These are phyloP conservation scores for Penicillium canescens DNA, from an alignment of 495 filamentous ascomycete species.

Conservation along the genomic window DNA sequence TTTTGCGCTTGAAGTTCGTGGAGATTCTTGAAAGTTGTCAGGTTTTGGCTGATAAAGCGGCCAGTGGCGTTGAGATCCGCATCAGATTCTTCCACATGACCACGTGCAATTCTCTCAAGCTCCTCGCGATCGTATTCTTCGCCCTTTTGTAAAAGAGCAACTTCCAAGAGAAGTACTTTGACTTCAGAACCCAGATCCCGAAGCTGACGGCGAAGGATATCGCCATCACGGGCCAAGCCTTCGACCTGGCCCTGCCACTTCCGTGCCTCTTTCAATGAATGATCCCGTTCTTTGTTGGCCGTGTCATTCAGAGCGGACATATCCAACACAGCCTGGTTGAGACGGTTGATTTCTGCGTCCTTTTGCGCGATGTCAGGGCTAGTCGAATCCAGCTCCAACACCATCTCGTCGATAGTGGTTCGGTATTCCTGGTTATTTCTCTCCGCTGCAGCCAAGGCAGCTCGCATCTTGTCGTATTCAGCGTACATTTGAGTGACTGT, in stretches of 20 bases:
- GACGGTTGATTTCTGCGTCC: constrained; percentile 51
- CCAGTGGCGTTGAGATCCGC: constrained; percentile 74
- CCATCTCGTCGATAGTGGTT: constrained; percentile 77
- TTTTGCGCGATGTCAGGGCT: constrained; percentile 64
- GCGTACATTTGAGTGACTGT: constrained; percentile 69
- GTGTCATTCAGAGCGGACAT: constrained; percentile 71
- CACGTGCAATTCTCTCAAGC: constrained; percentile 70
- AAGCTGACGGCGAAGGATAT: constrained; percentile 82
- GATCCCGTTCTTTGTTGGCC: constrained; percentile 55
- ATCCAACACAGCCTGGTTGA: constrained; percentile 69
- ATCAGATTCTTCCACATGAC: constrained; percentile 57
- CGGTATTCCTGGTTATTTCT: constrained; percentile 68
- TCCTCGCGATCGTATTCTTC: constrained; percentile 68
- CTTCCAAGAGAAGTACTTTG: constrained; percentile 82
- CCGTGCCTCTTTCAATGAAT: constrained; percentile 58
- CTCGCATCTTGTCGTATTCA: constrained; percentile 62
- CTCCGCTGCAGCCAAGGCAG: constrained; percentile 63
- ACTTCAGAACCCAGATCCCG: constrained; percentile 87
- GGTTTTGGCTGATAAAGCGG: constrained; percentile 78
- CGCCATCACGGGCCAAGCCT: constrained; percentile 68
- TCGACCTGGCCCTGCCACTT: constrained; percentile 74
- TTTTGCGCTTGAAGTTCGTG: constrained; percentile 89
- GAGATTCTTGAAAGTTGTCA: constrained; percentile 81
- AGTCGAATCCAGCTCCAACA: constrained; percentile 57
- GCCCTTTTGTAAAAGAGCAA: constrained; percentile 76